Percentiles rank a stretch among this genome's conserved stretches.
These are phyloP conservation scores for Helotiales sp. DNA, from an alignment of 2,329 filamentous ascomycete genomes.

Conservation along the genomic window DNA sequence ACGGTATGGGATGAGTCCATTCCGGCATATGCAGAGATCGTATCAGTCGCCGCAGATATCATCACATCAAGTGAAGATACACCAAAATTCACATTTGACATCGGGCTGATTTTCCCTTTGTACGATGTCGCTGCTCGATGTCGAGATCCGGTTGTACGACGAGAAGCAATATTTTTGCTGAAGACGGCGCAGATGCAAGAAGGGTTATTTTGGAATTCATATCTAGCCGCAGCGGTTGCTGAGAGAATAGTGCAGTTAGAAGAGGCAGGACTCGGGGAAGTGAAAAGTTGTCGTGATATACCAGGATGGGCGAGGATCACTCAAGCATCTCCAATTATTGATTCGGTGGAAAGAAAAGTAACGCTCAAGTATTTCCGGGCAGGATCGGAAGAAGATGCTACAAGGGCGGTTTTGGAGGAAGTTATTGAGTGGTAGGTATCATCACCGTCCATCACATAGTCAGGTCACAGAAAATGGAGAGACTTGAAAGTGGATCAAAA, in stretches of 20 bases:
- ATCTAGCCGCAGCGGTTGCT: constrained; percentile 19
- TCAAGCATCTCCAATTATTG: neutral
- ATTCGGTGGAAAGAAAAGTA: neutral
- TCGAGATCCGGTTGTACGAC: constrained; percentile 53
- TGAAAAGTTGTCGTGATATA: constrained; percentile 16
- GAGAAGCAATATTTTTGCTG: constrained; percentile 61
- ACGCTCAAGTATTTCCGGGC: neutral
- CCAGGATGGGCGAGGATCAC: constrained; percentile 16
- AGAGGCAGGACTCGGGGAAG: constrained; percentile 16
- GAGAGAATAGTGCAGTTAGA: constrained; percentile 25
- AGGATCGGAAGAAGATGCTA: no score
- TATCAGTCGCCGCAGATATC: constrained; percentile 46
- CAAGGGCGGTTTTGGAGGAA: constrained; percentile 1
- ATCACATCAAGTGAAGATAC: constrained; percentile 2
- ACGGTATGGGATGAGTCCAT: constrained; percentile 54
- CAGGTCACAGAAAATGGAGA: no score
- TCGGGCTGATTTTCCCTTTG: constrained; percentile 62
- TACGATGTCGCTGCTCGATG: constrained; percentile 66
- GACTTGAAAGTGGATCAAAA: no score
- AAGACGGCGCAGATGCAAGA: constrained; percentile 55
- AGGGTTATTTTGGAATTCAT: constrained; percentile 61
- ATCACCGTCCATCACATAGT: no score
- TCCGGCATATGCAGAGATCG: constrained; percentile 52
- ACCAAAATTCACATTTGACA: constrained; percentile 55
- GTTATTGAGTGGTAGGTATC: constrained; percentile 1